Base-by-base conservation (phyloP, 2,329 filamentous ascomycete genomes). In the Magnaporthiopsis rhizophila region DNA sequence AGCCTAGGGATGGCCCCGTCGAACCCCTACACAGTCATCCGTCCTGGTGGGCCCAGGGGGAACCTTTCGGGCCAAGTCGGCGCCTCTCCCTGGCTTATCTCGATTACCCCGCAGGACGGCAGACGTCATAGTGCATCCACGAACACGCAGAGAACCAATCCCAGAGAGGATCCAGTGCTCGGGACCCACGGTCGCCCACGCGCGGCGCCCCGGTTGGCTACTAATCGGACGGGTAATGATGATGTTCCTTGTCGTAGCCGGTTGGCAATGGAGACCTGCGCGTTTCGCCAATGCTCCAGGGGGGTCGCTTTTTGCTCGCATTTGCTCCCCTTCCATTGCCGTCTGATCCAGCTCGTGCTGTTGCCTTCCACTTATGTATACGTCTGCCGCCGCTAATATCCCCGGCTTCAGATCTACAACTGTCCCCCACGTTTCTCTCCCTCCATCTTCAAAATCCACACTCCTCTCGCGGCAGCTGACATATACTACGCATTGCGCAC, bases 91-190 rank as follows among this genome's bases (percentile, higher is more conserved):
- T 69, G 66, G 68, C 65, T 68, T 64, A 65, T 68, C 65, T 61
- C 65, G 60, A 63, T 62, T 67, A 68, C 68, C 68, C 67, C 68
- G 68, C 68, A 67, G 45, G 50, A 26, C 32, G 36, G 58, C 32
- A 11, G 45, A 63, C 58, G 61, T 65, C 64, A 65, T 32, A 15
- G 53, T 64, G 56, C 60, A 62, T 24, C 38, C 21, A 3, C 24
- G 38, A 53, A 21, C 45, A 0, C 3, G 2, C n/a, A 24, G 7
- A 11, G 18, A 53, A 34, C 57, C 62, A 58, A 58, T 58, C 56
- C n/a, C 21, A 21, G 58, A 12, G 58, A 60, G 58, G 58, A 3
- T 8, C 58, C 32, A 21, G 30, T 36, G 15, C 28, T 26, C 58
- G 58, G 58, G 58, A 36, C 21, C 58, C 30, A 13, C 30, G 58